Percentiles rank a stretch among this genome's conserved stretches.
Evolutionary conservation across 2,329 filamentous ascomycete genomes (phyloP).

Genomic region (Calonectria pauciramosa): DNA sequence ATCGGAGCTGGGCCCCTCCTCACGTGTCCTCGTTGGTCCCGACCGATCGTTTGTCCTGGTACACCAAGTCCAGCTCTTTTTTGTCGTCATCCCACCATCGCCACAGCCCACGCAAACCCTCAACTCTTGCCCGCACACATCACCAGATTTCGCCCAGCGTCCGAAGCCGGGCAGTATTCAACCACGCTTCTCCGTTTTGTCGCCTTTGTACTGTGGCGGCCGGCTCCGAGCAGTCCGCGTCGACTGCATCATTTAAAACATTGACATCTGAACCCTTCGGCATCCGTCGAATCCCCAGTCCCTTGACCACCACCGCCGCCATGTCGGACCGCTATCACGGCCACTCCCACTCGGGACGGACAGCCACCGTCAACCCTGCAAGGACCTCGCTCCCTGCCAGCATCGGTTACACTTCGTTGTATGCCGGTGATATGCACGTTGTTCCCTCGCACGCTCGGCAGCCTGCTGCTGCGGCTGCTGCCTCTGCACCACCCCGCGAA

Average conservation of each 20-base stretch:
- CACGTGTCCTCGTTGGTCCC: slow-evolving; percentile 42
- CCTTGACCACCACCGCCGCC: slow-evolving; percentile 44
- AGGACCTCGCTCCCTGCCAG: slow-evolving; percentile 67
- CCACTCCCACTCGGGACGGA: slow-evolving; percentile 57
- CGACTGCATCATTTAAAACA: slow-evolving; percentile 24
- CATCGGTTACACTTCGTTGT: slow-evolving; percentile 64
- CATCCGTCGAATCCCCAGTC: slow-evolving; percentile 14
- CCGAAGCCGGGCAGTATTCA: not conserved
- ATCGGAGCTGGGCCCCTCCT: slow-evolving; percentile 42
- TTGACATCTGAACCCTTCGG: slow-evolving; percentile 8
- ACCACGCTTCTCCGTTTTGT: not conserved
- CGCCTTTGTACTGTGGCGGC: not conserved
- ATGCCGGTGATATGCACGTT: slow-evolving; percentile 68
- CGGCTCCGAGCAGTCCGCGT: slow-evolving; percentile 23
- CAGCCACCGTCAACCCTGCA: slow-evolving; percentile 63
- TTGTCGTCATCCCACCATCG: slow-evolving; percentile 41
- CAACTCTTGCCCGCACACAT: not conserved
- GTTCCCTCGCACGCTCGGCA: slow-evolving; percentile 57
- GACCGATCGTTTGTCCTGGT: slow-evolving; percentile 5
- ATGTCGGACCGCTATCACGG: slow-evolving; percentile 65
- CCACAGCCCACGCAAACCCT: not conserved
- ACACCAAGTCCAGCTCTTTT: slow-evolving; percentile 8
- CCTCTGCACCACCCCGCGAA: slow-evolving; percentile 46
- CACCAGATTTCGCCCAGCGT: not conserved
- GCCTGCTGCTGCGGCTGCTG: slow-evolving; percentile 35